A percentile compares a stretch with the other conserved stretches of the same genome.
Conservation (phyloP, 371 early-diverging fungal species). For the Rhizopus sp. region DNA sequence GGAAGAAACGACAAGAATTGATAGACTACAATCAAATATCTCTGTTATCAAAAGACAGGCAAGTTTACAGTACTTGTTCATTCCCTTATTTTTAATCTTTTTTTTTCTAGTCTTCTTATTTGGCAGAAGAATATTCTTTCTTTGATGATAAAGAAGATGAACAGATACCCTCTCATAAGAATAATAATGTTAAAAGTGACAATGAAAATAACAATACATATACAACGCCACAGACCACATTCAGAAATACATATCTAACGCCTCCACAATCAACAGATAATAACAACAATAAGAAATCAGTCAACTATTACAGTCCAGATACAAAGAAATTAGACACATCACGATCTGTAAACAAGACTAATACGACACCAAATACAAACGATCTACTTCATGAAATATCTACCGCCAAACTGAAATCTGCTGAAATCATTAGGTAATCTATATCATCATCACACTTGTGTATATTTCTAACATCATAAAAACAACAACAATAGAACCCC, state of each 20-base stretch:
- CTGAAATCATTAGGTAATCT: slow-evolving; percentile 24
- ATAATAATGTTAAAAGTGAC: background rate
- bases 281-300: background rate
- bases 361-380: background rate
- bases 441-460: background rate
- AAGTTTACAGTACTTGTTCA: background rate
- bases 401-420: slow-evolving; percentile 17
- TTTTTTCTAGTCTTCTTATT: slow-evolving; percentile 13
- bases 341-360: background rate
- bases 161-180: background rate
- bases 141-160: slow-evolving; percentile 5
- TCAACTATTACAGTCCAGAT: too few relatives aligned
- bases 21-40: slow-evolving; percentile 13
- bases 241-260: slow-evolving; percentile 4
- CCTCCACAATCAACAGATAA: slow-evolving; percentile 11
- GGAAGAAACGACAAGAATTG: slow-evolving; percentile 19
- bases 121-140: slow-evolving; percentile 8
- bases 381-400: slow-evolving; percentile 12
- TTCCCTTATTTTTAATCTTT: background rate
- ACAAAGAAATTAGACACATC: background rate
- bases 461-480: background rate
- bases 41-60: slow-evolving; percentile 20
- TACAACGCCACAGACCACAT: background rate
- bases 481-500: slow-evolving; percentile 17
- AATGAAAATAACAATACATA: background rate